Base-by-base conservation (phyloP, 495 filamentous ascomycete genomes). In the Massariosphaeria phaeospora region DNA sequence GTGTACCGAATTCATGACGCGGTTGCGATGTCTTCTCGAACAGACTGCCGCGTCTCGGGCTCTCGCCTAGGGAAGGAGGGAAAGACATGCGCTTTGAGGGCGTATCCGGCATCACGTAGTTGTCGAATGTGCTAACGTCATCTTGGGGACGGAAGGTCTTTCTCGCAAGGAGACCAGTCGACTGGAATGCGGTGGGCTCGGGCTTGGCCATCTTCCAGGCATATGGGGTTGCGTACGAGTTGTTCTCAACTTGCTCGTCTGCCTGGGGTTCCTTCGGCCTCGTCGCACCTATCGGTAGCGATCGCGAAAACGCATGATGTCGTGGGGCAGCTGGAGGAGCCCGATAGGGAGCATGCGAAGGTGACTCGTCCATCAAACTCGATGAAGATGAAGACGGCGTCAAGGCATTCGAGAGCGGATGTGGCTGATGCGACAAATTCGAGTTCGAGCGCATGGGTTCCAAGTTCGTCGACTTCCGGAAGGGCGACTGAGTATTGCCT, bases 161-260 rank as follows among this genome's bases (percentile, higher is more conserved):
- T 73, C 97, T 97, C 4, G 93, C 95, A 29, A 97, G 85, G 38
- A 98, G 72, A 25, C 93, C 93, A 4, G 93, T 96, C 0, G 93
- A 96, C 76, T 86, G 86, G 70, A 96, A 96, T 10, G 89, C 91
- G 17, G 84, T 84, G 27, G 88, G 86, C 8, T 86, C 73, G 29
- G 91, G 91, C 67, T 85, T 94, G 11, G 84, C 87, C 5, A 82
- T 75, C 67, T 88, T 91, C 65, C 86, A 96, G 49, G 84, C 86
- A 48, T 88, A 80, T 0, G 91, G 91, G 0, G 91, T 97, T 26
- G 84, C 83, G 52, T 90, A 83, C 9, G 82, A 77, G 12, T 78
- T 77, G 0, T 73, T 68, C 0, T 8, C 17, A 17, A 13, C 6
- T 1, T 49, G 8, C 2, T 12, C 72, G 69, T 2, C 25, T 5